phyloP scores from a whole-genome alignment of 441 rosid genomes.

The Erodium texanum region DNA sequence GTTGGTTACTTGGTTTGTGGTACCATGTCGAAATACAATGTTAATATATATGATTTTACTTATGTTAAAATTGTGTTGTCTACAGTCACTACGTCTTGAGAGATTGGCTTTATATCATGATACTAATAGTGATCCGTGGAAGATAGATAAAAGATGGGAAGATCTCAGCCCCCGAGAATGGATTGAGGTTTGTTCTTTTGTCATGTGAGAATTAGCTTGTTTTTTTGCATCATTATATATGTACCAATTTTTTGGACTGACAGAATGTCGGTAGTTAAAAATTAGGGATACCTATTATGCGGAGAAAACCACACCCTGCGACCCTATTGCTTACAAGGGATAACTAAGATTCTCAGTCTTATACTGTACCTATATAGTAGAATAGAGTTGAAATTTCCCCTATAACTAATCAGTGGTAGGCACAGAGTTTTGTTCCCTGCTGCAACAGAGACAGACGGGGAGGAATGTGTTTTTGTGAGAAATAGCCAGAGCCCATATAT shows the following conservation, averaged over 20 bases:
- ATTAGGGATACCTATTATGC: background rate
- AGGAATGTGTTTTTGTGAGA: background rate
- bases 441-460: background rate
- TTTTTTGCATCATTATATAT: constrained; percentile 1
- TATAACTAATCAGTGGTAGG: background rate
- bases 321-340: too few relatives aligned
- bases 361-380: too few relatives aligned
- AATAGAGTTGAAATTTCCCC: background rate
- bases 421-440: background rate
- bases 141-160: constrained; percentile 77
- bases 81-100: constrained; percentile 88
- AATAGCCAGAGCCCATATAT: background rate
- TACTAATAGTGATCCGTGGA: constrained; percentile 71
- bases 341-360: too few relatives aligned
- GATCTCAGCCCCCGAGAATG: constrained; percentile 82
- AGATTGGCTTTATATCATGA: constrained; percentile 95
- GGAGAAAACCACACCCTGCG: background rate
- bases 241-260: background rate
- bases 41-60: background rate
- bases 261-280: background rate
- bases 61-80: constrained; percentile 13
- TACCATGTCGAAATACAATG: background rate
- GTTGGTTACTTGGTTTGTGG: background rate
- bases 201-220: constrained; percentile 17
- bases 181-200: constrained; percentile 69